These are phyloP conservation scores for Saccharomycopsis malanga DNA, from an alignment of 805 yeast genomes.

Conservation along the genomic window DNA sequence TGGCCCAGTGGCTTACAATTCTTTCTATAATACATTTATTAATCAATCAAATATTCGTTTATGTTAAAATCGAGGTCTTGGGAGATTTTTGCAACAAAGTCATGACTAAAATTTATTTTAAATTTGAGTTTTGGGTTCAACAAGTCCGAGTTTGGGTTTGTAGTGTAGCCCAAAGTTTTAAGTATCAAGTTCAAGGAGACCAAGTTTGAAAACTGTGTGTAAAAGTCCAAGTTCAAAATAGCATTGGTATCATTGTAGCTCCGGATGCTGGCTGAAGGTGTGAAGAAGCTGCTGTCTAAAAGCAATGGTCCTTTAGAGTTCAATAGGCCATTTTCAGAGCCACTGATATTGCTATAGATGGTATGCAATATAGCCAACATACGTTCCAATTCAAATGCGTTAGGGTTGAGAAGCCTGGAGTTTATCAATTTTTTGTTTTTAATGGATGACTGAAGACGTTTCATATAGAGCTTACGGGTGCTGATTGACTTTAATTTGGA, in stretches of 20 bases:
- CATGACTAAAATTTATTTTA: conserved; percentile 16
- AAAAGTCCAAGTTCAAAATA: conserved; percentile 31
- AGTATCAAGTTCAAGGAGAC: conserved; percentile 35
- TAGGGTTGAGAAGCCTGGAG: conserved; percentile 34
- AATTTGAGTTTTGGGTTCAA: conserved; percentile 16
- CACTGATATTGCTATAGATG: conserved; percentile 30
- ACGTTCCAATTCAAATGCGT: conserved; percentile 38
- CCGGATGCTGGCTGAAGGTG: too few species aligned
- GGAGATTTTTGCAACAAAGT: conserved; percentile 14
- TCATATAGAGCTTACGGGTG: conserved; percentile 1
- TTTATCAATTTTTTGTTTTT: conserved; percentile 26
- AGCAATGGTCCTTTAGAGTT: too few species aligned
- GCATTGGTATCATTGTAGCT: background rate
- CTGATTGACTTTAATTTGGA: conserved; percentile 28
- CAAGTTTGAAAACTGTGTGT: conserved; percentile 37
- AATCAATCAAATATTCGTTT: conserved; percentile 17
- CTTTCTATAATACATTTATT: too few species aligned
- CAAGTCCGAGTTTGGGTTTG: conserved; percentile 28
- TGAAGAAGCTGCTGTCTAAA: background rate
- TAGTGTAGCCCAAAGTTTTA: conserved; percentile 30
- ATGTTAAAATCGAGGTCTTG: conserved; percentile 15
- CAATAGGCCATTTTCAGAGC: conserved; percentile 26
- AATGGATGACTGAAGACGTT: background rate
- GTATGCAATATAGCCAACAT: conserved; percentile 38
- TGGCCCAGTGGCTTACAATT: too few species aligned